Base-by-base conservation (phyloP, 2,329 filamentous ascomycete species). In the Pseudodiploospora longispora region DNA sequence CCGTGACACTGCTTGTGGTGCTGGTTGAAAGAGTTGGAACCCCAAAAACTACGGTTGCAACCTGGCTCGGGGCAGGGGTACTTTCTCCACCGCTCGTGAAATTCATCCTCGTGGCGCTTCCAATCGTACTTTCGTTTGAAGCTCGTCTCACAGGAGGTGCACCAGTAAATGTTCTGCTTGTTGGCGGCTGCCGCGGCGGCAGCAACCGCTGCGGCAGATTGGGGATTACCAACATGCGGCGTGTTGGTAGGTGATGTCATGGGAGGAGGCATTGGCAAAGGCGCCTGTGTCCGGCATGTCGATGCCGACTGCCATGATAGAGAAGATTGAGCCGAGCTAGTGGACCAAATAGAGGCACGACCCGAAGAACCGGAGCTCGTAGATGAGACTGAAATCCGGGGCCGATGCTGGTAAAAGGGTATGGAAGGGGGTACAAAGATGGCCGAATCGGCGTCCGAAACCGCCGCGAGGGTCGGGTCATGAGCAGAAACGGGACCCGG, bases 91-190 rank as follows among this genome's bases (percentile, higher is more conserved):
- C 80, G 76, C 66, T 83, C 80, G 61, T 83, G 80, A 55, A 83
- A 82, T 60, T 82, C 79, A 53, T 83, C 80, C 58, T 84, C 79
- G 60, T 85, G 81, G 30, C 78, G 73, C 60, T 82, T 82, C 81
- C 76, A 85, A 59, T 83, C 79, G 50, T 81, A 80, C 57, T 83
- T 83, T 51, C 78, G 73, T 65, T 80, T 80, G 56, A 83, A 80
- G 38, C 77, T 80, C 40, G 80, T 81, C 58, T 83, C 78, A 60
- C 71, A 76, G 12, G 71, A 74, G 4, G 73, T 76, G 55, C 73
- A 76, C 72, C 72, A 76, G 59, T 76, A 76, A 29, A 74, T 70
- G 49, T 75, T 73, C 38, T 65, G 64, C 53, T 64, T 63, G 44
- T 54, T 61, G 41, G 55, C 52, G 33, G 51, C 56, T 44, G 55